Conservation (phyloP, 805 yeast species). For the Schizosaccharomyces japonicus region DNA sequence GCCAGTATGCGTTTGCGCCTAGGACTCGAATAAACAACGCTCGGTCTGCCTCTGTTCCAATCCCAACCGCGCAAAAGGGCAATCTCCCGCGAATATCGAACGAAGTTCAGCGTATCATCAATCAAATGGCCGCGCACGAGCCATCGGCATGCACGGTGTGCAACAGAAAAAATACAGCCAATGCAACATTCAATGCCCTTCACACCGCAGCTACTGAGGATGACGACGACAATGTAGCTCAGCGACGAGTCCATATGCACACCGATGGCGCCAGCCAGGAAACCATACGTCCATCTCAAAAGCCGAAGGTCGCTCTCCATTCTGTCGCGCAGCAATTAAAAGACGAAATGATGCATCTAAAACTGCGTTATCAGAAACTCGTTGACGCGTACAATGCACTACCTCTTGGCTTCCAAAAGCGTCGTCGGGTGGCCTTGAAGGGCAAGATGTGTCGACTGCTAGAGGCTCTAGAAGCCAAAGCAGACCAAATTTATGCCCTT, state of each 20-base stretch:
- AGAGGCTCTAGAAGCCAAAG: conserved; percentile 9
- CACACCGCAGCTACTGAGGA: too few species aligned
- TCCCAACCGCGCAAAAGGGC: neutral
- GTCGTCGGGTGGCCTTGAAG: conserved; percentile 9
- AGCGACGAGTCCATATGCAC: too few species aligned
- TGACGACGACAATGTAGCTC: too few species aligned
- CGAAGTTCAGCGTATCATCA: neutral
- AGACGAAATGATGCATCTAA: conserved; percentile 9
- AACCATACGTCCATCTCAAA: conserved; percentile 10
- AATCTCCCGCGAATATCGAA: neutral
- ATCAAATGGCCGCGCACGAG: neutral
- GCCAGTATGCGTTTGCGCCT: neutral
- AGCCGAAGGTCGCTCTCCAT: conserved; percentile 8
- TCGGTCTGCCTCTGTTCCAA: neutral
- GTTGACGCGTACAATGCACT: conserved; percentile 7
- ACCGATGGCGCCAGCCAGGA: conserved; percentile 6
- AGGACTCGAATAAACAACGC: too few species aligned
- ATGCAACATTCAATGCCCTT: too few species aligned
- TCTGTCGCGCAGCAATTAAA: conserved; percentile 8
- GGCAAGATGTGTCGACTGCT: conserved; percentile 6
- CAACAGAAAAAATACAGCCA: neutral
- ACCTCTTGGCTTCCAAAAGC: conserved; percentile 9
- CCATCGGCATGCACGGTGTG: neutral
- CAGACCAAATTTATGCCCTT: conserved; percentile 12
- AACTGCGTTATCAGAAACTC: conserved; percentile 8